Conservation (phyloP, 148 eudicot genomes). For the Rhododendron vialii region DNA sequence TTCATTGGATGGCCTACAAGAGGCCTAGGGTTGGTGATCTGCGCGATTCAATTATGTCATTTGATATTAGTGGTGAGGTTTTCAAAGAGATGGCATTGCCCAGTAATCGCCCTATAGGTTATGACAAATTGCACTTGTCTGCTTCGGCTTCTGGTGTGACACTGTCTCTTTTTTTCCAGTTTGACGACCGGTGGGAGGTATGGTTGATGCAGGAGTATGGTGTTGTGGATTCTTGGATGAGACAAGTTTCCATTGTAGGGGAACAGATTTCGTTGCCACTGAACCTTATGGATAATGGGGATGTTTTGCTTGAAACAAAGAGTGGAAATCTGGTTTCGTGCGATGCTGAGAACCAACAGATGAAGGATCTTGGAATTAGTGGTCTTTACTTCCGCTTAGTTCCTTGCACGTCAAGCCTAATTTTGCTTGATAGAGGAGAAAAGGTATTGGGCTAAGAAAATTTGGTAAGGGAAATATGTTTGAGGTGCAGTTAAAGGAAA, state of each 20-base stretch:
- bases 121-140: constrained; percentile 8
- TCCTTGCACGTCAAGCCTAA: constrained; percentile 19
- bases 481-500: neutral
- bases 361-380: constrained; percentile 3
- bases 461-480: neutral
- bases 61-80: constrained; percentile 21
- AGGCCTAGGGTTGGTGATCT: neutral
- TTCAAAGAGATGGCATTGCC: constrained; percentile 25
- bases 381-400: constrained; percentile 20
- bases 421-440: constrained; percentile 20
- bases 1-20: constrained; percentile 30
- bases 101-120: neutral
- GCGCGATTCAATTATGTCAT: constrained; percentile 23
- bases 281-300: constrained; percentile 8
- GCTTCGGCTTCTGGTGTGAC: constrained; percentile 11
- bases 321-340: constrained; percentile 13
- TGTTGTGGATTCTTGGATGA: constrained; percentile 28
- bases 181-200: constrained; percentile 14
- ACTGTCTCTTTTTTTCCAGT: constrained; percentile 18
- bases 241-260: neutral
- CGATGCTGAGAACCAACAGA: constrained; percentile 12
- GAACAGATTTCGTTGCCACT: constrained; percentile 4
- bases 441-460: neutral
- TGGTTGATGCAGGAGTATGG: constrained; percentile 37
- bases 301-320: constrained; percentile 6